phyloP scores from a whole-genome alignment of 192 early-diverging fungal species.

The Dissophora ornata region DNA sequence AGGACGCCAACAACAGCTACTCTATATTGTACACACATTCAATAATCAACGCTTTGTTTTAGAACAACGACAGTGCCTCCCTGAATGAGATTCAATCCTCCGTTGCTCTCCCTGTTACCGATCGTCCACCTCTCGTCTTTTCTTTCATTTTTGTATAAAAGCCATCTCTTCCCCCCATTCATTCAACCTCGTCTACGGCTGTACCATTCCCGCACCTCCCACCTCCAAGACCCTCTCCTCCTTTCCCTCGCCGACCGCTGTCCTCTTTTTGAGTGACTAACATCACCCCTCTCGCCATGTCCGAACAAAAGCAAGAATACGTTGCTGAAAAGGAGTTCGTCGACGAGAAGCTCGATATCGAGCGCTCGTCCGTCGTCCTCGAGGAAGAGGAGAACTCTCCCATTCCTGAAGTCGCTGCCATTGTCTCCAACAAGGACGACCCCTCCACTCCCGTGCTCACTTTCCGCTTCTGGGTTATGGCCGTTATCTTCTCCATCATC shows the following conservation, averaged over 20 bases:
- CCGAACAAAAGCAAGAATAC: slow-evolving; percentile 30
- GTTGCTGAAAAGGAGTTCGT: slow-evolving; percentile 30
- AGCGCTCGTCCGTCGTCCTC: slow-evolving; percentile 25
- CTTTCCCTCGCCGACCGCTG: background rate
- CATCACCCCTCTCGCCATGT: background rate
- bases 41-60: too few relatives aligned
- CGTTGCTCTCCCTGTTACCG: too few relatives aligned
- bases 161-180: background rate
- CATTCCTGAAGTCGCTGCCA: slow-evolving; percentile 59
- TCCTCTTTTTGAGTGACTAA: background rate
- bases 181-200: slow-evolving; percentile 11
- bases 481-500: slow-evolving; percentile 51
- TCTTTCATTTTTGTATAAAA: slow-evolving; percentile 11
- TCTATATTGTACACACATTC: too few relatives aligned
- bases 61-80: too few relatives aligned
- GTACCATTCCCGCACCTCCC: background rate
- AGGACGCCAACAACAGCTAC: too few relatives aligned
- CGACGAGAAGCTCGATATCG: slow-evolving; percentile 38
- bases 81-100: too few relatives aligned
- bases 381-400: slow-evolving; percentile 62
- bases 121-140: background rate
- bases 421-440: slow-evolving; percentile 64
- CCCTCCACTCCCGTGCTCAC: slow-evolving; percentile 60
- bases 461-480: slow-evolving; percentile 63
- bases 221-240: slow-evolving; percentile 11